phyloP scores from a whole-genome alignment of 2,329 filamentous ascomycete species.

The Cyphellophora europaea region DNA sequence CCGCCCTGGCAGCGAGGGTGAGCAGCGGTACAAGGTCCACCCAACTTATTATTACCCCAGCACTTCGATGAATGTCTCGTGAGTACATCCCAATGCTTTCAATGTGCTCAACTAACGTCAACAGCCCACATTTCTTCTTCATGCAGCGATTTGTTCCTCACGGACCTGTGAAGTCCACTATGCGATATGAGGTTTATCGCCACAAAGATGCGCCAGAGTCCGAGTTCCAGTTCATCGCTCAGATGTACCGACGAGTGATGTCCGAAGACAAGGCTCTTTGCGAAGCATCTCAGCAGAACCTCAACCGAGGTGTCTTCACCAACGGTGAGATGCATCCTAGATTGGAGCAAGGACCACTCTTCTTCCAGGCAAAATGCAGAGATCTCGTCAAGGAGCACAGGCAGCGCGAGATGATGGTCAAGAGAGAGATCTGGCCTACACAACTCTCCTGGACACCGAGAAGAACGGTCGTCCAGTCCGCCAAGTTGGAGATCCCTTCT shows the following conservation, averaged over 20 bases:
- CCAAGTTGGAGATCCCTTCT: too few relatives aligned
- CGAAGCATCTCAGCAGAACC: slow-evolving; percentile 49
- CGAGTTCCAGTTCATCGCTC: slow-evolving; percentile 49
- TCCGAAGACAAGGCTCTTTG: slow-evolving; percentile 57
- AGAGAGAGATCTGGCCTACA: slow-evolving; percentile 44
- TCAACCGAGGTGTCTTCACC: slow-evolving; percentile 52
- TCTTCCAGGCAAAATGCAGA: slow-evolving; percentile 45
- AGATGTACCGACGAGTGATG: slow-evolving; percentile 57
- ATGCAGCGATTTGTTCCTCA: slow-evolving; percentile 53
- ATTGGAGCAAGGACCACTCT: slow-evolving; percentile 50
- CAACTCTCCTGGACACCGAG: too few relatives aligned
- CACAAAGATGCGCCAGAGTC: slow-evolving; percentile 51
- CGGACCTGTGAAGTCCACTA: slow-evolving; percentile 40
- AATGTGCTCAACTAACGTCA: background rate
- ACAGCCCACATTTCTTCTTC: slow-evolving; percentile 52
- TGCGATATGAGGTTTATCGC: slow-evolving; percentile 56
- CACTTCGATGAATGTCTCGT: slow-evolving; percentile 12
- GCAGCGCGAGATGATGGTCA: slow-evolving; percentile 35
- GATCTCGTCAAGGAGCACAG: slow-evolving; percentile 40
- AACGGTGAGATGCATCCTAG: slow-evolving; percentile 55
- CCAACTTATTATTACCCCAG: slow-evolving; percentile 13
- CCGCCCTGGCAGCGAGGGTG: slow-evolving; percentile 6
- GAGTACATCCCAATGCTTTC: slow-evolving; percentile 4
- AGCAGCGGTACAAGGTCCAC: slow-evolving; percentile 5
- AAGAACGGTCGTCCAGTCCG: too few relatives aligned